Percentiles rank a stretch among this genome's conserved stretches.
Conservation (phyloP, 2,329 filamentous ascomycete genomes). For the Stenocarpella maydis region DNA sequence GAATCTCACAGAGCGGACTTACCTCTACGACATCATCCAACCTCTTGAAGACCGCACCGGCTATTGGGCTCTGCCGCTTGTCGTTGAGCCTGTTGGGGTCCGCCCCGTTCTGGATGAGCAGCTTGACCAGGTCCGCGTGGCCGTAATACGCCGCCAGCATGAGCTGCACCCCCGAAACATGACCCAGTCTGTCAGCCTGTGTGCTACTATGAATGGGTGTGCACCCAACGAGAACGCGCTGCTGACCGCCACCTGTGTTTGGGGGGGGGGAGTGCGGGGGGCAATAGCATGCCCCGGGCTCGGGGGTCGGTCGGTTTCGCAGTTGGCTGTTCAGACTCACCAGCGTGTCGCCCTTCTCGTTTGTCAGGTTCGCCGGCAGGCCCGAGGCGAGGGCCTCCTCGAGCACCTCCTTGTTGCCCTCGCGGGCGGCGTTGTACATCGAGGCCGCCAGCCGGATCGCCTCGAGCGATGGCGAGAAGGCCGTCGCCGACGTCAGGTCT, state of each 20-base stretch:
- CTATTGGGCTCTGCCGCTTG: slow-evolving; percentile 72
- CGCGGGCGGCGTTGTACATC: slow-evolving; percentile 72
- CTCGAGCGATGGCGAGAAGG: slow-evolving; percentile 62
- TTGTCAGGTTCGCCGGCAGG: slow-evolving; percentile 74
- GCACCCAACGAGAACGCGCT: neutral
- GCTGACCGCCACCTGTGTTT: neutral
- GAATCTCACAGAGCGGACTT: too few species aligned
- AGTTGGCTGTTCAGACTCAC: slow-evolving; percentile 47
- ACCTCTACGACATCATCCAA: slow-evolving; percentile 70
- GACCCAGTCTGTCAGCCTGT: too few species aligned
- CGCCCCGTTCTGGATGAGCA: slow-evolving; percentile 69
- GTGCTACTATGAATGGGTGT: neutral
- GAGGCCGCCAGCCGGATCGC: slow-evolving; percentile 71
- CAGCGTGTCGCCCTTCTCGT: slow-evolving; percentile 75
- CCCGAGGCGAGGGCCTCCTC: slow-evolving; percentile 70
- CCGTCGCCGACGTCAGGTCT: slow-evolving; percentile 11
- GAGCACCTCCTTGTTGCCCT: slow-evolving; percentile 65
- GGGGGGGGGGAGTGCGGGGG: neutral
- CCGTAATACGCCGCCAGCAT: slow-evolving; percentile 80
- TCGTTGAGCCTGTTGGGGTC: slow-evolving; percentile 75
- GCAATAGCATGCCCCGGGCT: neutral
- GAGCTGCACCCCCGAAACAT: slow-evolving; percentile 51
- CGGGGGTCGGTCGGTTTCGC: neutral
- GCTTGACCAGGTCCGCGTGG: slow-evolving; percentile 65
- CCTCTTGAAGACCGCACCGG: slow-evolving; percentile 77